These are phyloP conservation scores for Hondaea fermentalgiana DNA, from an alignment of 108 stramenopile genomes.

Conservation along the genomic window DNA sequence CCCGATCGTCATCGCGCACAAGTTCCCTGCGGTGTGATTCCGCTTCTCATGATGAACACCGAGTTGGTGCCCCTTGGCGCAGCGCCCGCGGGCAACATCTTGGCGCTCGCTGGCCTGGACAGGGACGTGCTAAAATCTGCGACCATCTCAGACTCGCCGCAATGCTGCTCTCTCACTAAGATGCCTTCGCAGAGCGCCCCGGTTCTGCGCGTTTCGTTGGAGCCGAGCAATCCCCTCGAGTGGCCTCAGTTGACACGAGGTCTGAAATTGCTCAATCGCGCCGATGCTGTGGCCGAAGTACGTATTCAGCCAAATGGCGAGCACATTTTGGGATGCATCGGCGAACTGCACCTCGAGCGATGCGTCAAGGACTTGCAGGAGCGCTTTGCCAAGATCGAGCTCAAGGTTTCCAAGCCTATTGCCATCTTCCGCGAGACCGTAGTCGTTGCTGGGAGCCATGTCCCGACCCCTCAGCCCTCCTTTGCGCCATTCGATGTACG, in stretches of 20 bases:
- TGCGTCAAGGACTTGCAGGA: constrained; percentile 37
- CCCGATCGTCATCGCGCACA: constrained; percentile 28
- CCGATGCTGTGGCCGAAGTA: constrained; percentile 53
- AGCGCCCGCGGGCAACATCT: constrained; percentile 49
- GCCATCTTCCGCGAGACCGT: constrained; percentile 29
- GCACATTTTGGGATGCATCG: constrained; percentile 42
- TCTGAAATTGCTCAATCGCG: constrained; percentile 46
- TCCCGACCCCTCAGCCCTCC: not conserved
- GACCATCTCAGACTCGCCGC: constrained; percentile 24
- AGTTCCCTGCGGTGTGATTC: not conserved
- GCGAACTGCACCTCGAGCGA: constrained; percentile 54
- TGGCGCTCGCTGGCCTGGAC: constrained; percentile 43
- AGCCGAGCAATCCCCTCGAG: constrained; percentile 33
- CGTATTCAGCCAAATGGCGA: constrained; percentile 37
- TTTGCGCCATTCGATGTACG: not conserved
- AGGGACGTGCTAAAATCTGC: constrained; percentile 41
- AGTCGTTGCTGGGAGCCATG: not conserved
- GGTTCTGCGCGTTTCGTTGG: constrained; percentile 48
- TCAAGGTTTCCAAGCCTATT: constrained; percentile 30
- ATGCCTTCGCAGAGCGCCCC: constrained; percentile 53
- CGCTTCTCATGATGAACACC: constrained; percentile 49
- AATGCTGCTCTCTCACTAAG: constrained; percentile 30
- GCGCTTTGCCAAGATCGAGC: constrained; percentile 3
- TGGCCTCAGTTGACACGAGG: constrained; percentile 37
- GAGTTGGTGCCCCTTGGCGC: constrained; percentile 30